Conservation (phyloP, 139 green algal genomes). For the Desmodesmus armatus region DNA sequence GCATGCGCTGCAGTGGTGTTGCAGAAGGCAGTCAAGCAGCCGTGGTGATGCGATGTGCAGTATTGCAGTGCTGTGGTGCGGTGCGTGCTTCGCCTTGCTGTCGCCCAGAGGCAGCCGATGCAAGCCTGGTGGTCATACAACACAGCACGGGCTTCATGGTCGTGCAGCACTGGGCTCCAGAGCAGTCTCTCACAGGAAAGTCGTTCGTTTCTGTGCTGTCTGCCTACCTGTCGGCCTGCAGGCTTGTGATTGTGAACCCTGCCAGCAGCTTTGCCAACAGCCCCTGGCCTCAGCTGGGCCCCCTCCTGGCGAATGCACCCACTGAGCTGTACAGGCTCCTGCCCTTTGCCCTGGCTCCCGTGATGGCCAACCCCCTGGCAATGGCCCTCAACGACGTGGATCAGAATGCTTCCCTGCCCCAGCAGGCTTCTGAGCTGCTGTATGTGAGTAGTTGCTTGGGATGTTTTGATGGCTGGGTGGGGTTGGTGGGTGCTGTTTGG, state of each 20-base stretch:
- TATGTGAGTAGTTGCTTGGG: conserved; percentile 42
- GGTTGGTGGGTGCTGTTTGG: neutral
- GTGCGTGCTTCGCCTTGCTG: too few relatives aligned
- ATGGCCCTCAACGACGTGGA: conserved; percentile 62
- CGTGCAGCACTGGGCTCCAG: neutral
- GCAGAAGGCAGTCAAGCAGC: too few relatives aligned
- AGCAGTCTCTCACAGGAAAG: neutral
- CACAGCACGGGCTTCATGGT: too few relatives aligned
- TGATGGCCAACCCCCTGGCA: conserved; percentile 87
- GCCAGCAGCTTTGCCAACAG: conserved; percentile 82
- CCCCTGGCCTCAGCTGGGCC: conserved; percentile 79
- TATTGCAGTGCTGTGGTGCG: too few relatives aligned
- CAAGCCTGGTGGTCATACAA: too few relatives aligned
- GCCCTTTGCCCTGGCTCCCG: conserved; percentile 78
- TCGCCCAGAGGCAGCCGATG: too few relatives aligned
- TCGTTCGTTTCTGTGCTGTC: too few relatives aligned
- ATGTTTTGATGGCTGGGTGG: neutral
- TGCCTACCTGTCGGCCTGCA: too few relatives aligned
- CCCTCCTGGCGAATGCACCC: conserved; percentile 74
- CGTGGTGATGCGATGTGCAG: too few relatives aligned
- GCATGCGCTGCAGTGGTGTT: too few relatives aligned
- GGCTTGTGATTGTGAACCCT: conserved; percentile 86
- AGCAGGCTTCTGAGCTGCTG: conserved; percentile 45
- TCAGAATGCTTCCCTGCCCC: neutral
- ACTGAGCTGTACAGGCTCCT: conserved; percentile 77